phyloP scores from a whole-genome alignment of 139 green algal genomes.

The Pseudopediastrum boryanum region DNA sequence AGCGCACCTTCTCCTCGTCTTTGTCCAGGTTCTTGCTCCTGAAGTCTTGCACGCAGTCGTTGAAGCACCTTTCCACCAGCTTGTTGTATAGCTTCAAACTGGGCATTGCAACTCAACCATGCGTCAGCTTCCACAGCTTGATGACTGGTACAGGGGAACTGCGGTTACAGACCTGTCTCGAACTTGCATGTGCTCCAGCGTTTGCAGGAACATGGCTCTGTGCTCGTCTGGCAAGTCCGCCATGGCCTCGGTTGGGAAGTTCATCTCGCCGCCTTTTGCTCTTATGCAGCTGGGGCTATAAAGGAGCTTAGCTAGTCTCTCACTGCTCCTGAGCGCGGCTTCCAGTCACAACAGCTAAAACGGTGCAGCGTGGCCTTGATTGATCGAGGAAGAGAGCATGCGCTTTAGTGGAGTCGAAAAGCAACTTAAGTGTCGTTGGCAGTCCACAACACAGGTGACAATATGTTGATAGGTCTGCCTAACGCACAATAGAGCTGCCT shows the following conservation, averaged over 20 bases:
- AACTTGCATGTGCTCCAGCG: constrained; percentile 89
- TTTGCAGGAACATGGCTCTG: constrained; percentile 58
- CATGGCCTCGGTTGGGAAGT: constrained; percentile 48
- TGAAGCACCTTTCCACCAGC: constrained; percentile 96
- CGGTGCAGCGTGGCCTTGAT: no score
- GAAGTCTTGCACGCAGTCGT: constrained; percentile 92
- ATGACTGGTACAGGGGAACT: neutral
- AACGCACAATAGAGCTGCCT: no score
- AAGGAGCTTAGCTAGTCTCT: no score
- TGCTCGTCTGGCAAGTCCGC: constrained; percentile 63
- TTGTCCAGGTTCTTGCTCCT: constrained; percentile 89
- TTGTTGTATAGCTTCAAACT: constrained; percentile 97
- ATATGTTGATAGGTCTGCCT: no score
- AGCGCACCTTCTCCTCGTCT: constrained; percentile 89
- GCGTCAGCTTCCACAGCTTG: neutral
- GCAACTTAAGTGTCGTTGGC: no score
- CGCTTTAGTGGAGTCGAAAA: no score
- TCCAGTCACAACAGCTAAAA: no score
- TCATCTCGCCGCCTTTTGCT: constrained; percentile 25
- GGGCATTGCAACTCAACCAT: constrained; percentile 21
- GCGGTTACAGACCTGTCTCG: constrained; percentile 74
- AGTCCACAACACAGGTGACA: no score
- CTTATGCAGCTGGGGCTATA: constrained; percentile 9
- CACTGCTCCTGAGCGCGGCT: no score
- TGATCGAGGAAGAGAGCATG: no score